Evolutionary conservation across 208 protist species (phyloP).

Genomic region (Angomonas ambiguus): DNA sequence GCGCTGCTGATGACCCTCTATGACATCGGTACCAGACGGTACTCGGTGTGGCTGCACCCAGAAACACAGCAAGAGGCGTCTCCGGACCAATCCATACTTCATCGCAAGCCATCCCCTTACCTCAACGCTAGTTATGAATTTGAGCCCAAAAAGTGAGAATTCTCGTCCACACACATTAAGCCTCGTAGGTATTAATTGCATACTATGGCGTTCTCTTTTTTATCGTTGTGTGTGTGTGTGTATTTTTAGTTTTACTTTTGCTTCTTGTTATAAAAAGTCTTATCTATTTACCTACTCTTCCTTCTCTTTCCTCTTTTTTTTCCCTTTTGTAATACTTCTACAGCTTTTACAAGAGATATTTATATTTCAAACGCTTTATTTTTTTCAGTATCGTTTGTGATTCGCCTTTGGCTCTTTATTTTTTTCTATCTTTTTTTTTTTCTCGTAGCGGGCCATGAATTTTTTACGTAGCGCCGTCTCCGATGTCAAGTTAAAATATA

Average conservation of each 20-base stretch:
- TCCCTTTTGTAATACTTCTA: background rate
- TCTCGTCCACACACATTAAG: background rate
- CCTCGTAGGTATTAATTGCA: background rate
- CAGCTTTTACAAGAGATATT: background rate
- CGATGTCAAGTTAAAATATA: conserved; percentile 50
- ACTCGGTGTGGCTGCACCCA: conserved; percentile 66
- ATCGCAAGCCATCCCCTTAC: background rate
- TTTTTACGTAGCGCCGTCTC: conserved; percentile 42
- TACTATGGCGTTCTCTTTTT: background rate
- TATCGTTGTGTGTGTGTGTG: background rate
- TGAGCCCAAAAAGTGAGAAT: background rate
- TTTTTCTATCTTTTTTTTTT: conserved; percentile 8
- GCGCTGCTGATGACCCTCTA: conserved; percentile 68
- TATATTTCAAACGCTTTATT: conserved; percentile 5
- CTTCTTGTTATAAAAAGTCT: background rate
- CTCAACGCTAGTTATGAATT: conserved; percentile 53
- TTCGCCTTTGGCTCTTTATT: background rate
- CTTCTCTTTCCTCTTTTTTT: background rate
- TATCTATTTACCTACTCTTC: background rate
- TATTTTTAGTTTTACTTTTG: background rate
- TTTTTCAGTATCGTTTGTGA: conserved; percentile 1
- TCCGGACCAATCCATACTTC: conserved; percentile 44
- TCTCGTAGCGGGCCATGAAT: conserved; percentile 36
- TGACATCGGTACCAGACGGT: conserved; percentile 49
- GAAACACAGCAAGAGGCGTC: conserved; percentile 23